These are phyloP conservation scores for Pleurotus pulmonarius DNA, from an alignment of 768 basidiomycete species.

Conservation along the genomic window DNA sequence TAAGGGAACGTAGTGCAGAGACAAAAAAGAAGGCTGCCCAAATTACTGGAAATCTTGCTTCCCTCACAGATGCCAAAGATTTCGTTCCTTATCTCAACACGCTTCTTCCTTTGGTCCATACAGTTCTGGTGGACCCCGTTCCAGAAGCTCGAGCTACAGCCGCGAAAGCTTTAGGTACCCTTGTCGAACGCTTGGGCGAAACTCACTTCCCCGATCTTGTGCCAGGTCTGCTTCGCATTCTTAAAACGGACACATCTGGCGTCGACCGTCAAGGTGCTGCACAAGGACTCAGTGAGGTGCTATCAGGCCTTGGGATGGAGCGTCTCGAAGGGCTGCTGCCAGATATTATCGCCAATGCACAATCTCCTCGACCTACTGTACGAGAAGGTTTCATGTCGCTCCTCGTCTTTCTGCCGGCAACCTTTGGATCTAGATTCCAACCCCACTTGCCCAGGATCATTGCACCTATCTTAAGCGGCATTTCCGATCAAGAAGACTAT, in stretches of 20 bases:
- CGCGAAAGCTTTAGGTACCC: constrained; percentile 91
- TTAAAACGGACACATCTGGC: constrained; percentile 90
- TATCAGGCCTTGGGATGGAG: constrained; percentile 97
- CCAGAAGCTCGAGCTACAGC: constrained; percentile 97
- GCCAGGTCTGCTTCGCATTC: constrained; percentile 78
- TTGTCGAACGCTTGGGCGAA: constrained; percentile 97
- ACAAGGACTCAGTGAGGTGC: constrained; percentile 92
- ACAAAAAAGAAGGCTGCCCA: constrained; percentile 94
- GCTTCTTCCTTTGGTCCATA: constrained; percentile 86
- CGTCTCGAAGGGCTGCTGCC: constrained; percentile 91
- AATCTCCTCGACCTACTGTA: constrained; percentile 85
- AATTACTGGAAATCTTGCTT: constrained; percentile 96
- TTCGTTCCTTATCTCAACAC: constrained; percentile 92
- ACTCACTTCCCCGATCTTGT: constrained; percentile 94
- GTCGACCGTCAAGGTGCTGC: constrained; percentile 98
- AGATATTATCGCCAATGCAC: constrained; percentile 88
- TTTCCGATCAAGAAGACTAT: constrained; percentile 91
- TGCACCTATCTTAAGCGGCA: constrained; percentile 83
- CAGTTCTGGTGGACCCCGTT: constrained; percentile 93
- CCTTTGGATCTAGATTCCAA: constrained; percentile 94
- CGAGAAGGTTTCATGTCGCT: constrained; percentile 99
- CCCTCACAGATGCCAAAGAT: constrained; percentile 84
- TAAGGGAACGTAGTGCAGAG: constrained; percentile 89
- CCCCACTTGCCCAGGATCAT: constrained; percentile 96
- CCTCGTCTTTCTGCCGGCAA: constrained; percentile 91